Conservation (phyloP, 768 basidiomycete genomes). For the Rhizopogon rudus region DNA sequence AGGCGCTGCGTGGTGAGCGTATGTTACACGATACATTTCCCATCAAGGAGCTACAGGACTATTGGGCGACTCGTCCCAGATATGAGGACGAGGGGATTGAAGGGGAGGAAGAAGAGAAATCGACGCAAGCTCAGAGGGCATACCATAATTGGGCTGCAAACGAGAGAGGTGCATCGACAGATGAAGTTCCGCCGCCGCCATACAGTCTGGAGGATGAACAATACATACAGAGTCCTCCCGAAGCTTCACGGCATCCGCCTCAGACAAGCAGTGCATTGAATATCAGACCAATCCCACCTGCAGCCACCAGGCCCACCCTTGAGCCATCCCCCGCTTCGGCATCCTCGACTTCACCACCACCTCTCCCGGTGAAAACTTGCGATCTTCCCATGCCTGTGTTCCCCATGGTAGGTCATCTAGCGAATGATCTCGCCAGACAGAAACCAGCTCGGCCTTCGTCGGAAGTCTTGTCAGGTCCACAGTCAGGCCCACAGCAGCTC, state of each 20-base stretch:
- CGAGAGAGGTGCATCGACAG: slow-evolving; percentile 24
- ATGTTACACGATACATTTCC: slow-evolving; percentile 60
- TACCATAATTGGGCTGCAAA: slow-evolving; percentile 43
- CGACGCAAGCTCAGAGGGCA: slow-evolving; percentile 14
- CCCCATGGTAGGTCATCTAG: slow-evolving; percentile 24
- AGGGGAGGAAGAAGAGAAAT: slow-evolving; percentile 20
- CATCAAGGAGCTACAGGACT: slow-evolving; percentile 67
- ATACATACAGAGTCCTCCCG: not conserved
- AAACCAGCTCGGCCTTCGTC: slow-evolving; percentile 25
- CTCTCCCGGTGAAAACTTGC: not conserved
- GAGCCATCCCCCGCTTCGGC: not conserved
- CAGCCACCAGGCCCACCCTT: slow-evolving; percentile 8
- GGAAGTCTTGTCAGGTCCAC: not conserved
- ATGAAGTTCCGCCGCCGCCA: slow-evolving; percentile 63
- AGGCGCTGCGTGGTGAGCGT: slow-evolving; percentile 63
- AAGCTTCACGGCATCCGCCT: not conserved
- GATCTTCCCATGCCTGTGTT: not conserved
- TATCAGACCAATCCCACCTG: not conserved
- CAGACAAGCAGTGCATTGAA: slow-evolving; percentile 3
- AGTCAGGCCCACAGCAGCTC: not conserved
- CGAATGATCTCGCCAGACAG: slow-evolving; percentile 34
- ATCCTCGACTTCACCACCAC: slow-evolving; percentile 4
- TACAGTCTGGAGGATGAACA: slow-evolving; percentile 51
- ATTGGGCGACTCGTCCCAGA: slow-evolving; percentile 63
- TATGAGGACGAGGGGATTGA: slow-evolving; percentile 34